Percentiles rank a stretch among this genome's conserved stretches.
Evolutionary conservation across 164 flowering plant species (phyloP).

Genomic region (Macadamia tetraphylla): DNA sequence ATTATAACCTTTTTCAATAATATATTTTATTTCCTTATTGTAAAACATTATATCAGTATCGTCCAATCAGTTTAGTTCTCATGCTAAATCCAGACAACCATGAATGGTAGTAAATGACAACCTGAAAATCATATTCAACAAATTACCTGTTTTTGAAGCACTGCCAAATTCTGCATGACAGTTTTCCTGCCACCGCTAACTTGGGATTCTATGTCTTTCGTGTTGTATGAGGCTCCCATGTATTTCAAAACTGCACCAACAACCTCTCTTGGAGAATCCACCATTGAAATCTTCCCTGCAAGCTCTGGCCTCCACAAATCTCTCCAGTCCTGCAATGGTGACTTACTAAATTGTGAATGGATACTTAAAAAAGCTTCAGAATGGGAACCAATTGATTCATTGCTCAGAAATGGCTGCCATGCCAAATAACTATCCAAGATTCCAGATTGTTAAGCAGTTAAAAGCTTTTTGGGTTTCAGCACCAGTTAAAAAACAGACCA

Average conservation of each 20-base stretch:
- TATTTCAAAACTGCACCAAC: slow-evolving; percentile 86
- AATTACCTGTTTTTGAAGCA: slow-evolving; percentile 68
- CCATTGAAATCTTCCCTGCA: slow-evolving; percentile 89
- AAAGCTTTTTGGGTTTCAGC: no score
- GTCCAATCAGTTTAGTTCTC: no score
- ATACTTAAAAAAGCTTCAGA: not conserved
- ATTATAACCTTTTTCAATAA: not conserved
- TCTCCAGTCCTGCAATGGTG: slow-evolving; percentile 72
- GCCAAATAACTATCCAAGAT: no score
- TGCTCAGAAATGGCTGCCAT: not conserved
- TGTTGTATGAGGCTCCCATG: slow-evolving; percentile 94
- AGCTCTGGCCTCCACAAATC: slow-evolving; percentile 97
- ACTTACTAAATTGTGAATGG: not conserved
- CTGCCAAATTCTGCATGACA: slow-evolving; percentile 47
- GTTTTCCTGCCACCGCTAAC: slow-evolving; percentile 75
- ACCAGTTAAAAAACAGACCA: no score
- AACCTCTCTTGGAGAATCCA: slow-evolving; percentile 86
- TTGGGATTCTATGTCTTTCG: slow-evolving; percentile 46
- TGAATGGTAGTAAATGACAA: not conserved
- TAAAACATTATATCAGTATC: no score
- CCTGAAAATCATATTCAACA: slow-evolving; percentile 3
- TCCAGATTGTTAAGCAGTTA: no score
- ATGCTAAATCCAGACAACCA: no score
- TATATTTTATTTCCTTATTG: not conserved
- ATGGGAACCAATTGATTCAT: not conserved